Evolutionary conservation across 768 basidiomycete species (phyloP), one percentile per base, ranked within the genome.

Genomic region (Mycena chlorophos): DNA sequence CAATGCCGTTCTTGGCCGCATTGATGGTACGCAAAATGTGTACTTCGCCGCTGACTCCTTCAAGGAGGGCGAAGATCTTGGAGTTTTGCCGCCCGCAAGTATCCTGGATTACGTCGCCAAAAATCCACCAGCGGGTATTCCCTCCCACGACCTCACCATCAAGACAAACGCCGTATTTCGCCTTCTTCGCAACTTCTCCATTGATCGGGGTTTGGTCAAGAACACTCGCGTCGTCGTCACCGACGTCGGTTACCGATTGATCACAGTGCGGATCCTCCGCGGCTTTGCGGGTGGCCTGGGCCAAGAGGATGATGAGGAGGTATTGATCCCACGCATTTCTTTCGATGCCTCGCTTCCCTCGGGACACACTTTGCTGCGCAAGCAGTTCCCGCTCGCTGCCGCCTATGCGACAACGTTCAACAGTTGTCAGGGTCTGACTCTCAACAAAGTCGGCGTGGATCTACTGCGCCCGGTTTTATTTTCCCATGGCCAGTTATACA

Each of bases 321-420:
- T n/a, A n/a, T n/a, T n/a, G n/a, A n/a, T n/a, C n/a, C n/a, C n/a
- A n/a, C n/a, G n/a, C n/a, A 34, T 17, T 34, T 17, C 31, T 34
- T 17, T 8, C 17, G 31, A 34, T 34, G 31, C 31, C 8, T 8
- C 8, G 17, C 48, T 70, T 30, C 56, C 56, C 14, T 61, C 64
- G 3, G 65, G 65, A 3, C 69, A 73, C 49, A 74, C 71, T 2
- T 63, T 74, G 5, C 46, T 67, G 6, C 57, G 70, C 3, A 50
- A 62, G 4, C 72, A 74, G 60, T 73, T 75, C 50, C 74, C 74
- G 12, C 63, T 75, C 8, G 66, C 71, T 4, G 68, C 68, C 4
- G 73, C 71, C 28, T 75, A 76, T 55, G 73, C 74, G 22, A 73
- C 71, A 2, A 78, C 75, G 20, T 76, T 76, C 61, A 70, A 75